These are phyloP conservation scores for Chlamydomonas sp. DNA, from an alignment of 139 green algal species.

Conservation along the genomic window DNA sequence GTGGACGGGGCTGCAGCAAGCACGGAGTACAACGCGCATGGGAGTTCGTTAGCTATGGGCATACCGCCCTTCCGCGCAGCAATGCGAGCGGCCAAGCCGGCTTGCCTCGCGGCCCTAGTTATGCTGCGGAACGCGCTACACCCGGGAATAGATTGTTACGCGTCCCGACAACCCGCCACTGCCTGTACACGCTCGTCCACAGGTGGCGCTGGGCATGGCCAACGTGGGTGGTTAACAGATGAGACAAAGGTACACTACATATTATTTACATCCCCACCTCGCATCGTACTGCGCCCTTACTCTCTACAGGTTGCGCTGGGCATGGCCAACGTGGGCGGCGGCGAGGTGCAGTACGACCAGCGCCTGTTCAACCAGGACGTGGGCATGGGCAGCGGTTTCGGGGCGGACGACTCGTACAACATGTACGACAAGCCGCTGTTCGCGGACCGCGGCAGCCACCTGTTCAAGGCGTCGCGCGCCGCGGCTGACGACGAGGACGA, in stretches of 20 bases:
- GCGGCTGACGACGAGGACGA: constrained; percentile 64
- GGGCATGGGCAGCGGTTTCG: constrained; percentile 87
- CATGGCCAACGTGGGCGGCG: constrained; percentile 45
- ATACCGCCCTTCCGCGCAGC: too few relatives aligned
- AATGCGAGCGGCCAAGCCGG: too few relatives aligned
- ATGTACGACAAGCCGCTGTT: constrained; percentile 98
- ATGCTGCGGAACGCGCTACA: too few relatives aligned
- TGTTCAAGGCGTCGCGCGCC: constrained; percentile 69
- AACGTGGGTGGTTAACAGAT: constrained; percentile 32
- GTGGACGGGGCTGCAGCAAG: too few relatives aligned
- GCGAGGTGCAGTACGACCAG: constrained; percentile 96
- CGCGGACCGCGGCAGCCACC: constrained; percentile 72
- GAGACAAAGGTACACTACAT: too few relatives aligned
- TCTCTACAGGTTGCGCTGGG: constrained; percentile 66
- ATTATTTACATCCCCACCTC: too few relatives aligned
- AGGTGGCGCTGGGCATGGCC: constrained; percentile 75
- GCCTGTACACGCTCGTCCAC: background rate
- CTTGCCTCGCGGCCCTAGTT: too few relatives aligned
- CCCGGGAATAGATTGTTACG: background rate
- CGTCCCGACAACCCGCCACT: too few relatives aligned
- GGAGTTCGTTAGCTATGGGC: too few relatives aligned
- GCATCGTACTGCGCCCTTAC: too few relatives aligned
- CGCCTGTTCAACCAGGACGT: constrained; percentile 98
- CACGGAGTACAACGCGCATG: too few relatives aligned
- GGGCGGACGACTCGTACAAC: constrained; percentile 91